These are phyloP conservation scores for Cordyceps fumosorosea DNA, from an alignment of 2,329 filamentous ascomycete genomes.

Conservation along the genomic window DNA sequence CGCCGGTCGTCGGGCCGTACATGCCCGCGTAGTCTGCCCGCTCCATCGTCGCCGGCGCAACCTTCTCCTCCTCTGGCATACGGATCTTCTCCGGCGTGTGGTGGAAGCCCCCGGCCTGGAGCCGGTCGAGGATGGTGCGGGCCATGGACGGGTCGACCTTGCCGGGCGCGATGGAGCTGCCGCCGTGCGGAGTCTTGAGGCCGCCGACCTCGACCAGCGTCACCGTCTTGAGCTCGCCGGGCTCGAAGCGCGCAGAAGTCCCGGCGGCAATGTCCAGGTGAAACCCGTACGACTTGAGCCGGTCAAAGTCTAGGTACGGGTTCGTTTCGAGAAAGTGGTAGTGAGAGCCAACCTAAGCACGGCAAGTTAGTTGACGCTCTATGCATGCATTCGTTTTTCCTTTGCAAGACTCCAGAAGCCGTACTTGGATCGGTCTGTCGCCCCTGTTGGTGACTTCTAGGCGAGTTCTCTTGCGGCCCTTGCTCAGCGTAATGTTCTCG, in stretches of 20 bases:
- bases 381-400: too few relatives aligned
- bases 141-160: constrained; percentile 57
- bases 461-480: constrained; percentile 64
- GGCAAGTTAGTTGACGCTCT: too few relatives aligned
- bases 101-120: constrained; percentile 66
- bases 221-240: constrained; percentile 85
- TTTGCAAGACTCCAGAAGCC: too few relatives aligned
- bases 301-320: constrained; percentile 82
- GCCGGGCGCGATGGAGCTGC: constrained; percentile 73
- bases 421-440: constrained; percentile 83
- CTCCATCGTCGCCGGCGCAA: constrained; percentile 69
- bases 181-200: constrained; percentile 70
- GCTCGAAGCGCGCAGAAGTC: constrained; percentile 89
- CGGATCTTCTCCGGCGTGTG: constrained; percentile 53
- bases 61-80: too few relatives aligned
- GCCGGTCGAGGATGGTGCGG: constrained; percentile 57
- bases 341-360: constrained; percentile 69
- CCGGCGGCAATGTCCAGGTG: constrained; percentile 85
- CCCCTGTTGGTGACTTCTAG: constrained; percentile 83
- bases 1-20: constrained; percentile 89
- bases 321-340: constrained; percentile 98
- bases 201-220: constrained; percentile 85
- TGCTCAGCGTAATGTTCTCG: constrained; percentile 61
- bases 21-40: constrained; percentile 74
- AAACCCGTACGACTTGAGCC: constrained; percentile 72